Conservation (phyloP, 2,329 filamentous ascomycete genomes). For the Alternaria burnsii region DNA sequence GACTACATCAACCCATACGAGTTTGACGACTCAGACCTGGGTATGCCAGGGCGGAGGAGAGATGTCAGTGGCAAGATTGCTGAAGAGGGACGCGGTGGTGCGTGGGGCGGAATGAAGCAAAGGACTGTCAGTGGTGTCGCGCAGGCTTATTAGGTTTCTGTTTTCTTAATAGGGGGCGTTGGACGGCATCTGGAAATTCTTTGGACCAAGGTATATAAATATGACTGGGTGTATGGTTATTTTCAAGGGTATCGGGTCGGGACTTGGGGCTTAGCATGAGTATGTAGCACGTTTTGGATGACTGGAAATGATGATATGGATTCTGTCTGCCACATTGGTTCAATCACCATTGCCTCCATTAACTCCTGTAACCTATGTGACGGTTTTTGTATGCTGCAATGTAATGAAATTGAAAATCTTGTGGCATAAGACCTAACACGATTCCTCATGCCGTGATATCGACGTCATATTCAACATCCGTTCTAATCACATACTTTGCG, state of each 20-base stretch:
- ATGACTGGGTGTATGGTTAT: background rate
- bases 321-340: background rate
- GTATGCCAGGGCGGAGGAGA: slow-evolving; percentile 36
- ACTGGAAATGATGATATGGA: slow-evolving; percentile 2
- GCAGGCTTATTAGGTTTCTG: slow-evolving; percentile 11
- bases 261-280: background rate
- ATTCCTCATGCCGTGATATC: background rate
- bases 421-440: background rate
- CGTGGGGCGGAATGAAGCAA: slow-evolving; percentile 46
- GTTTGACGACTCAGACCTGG: slow-evolving; percentile 45
- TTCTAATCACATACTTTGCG: slow-evolving; percentile 74
- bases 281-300: slow-evolving; percentile 1
- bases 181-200: background rate
- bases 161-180: slow-evolving; percentile 3
- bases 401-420: background rate
- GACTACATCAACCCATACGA: slow-evolving; percentile 54
- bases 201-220: background rate
- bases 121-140: slow-evolving; percentile 54
- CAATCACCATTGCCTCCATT: background rate
- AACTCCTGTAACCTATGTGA: background rate
- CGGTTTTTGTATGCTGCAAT: background rate
- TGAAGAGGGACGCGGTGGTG: slow-evolving; percentile 70
- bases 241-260: background rate
- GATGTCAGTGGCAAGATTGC: slow-evolving; percentile 77
- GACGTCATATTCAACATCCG: slow-evolving; percentile 75